phyloP scores from a whole-genome alignment of 1,284 basidiomycete species.

The Ceratobasidium sp. region DNA sequence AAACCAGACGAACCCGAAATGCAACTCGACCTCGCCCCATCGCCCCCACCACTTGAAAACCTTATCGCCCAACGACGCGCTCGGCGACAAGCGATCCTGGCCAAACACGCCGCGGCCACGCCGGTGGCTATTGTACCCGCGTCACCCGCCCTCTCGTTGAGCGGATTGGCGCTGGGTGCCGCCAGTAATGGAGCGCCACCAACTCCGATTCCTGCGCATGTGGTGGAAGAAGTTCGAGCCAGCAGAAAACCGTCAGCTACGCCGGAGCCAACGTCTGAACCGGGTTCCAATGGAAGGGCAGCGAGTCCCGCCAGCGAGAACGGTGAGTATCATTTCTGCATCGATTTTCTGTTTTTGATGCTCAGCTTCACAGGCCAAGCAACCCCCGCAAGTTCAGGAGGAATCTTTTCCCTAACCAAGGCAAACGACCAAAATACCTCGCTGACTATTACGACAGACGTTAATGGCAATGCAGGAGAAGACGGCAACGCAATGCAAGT shows the following conservation, averaged over 20 bases:
- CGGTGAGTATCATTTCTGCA: constrained; percentile 1
- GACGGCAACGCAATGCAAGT: constrained; percentile 75
- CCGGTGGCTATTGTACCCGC: constrained; percentile 64
- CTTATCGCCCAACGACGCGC: constrained; percentile 82
- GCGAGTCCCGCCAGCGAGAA: constrained; percentile 28
- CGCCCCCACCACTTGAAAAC: constrained; percentile 53
- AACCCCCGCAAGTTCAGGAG: constrained; percentile 45
- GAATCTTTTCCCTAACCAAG: constrained; percentile 48
- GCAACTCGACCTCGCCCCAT: constrained; percentile 67
- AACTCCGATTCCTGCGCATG: constrained; percentile 71
- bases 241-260: constrained; percentile 52
- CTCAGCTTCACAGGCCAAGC: constrained; percentile 39
- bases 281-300: constrained; percentile 56
- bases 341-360: neutral
- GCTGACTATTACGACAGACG: constrained; percentile 32
- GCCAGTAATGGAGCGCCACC: constrained; percentile 60
- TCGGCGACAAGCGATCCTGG: constrained; percentile 85
- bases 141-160: constrained; percentile 53
- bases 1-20: constrained; percentile 61
- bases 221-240: constrained; percentile 63
- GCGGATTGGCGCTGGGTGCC: neutral
- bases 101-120: constrained; percentile 75
- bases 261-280: constrained; percentile 24
- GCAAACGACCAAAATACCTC: constrained; percentile 39
- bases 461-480: constrained; percentile 45